Evolutionary conservation across 2,329 filamentous ascomycete species (phyloP).

Genomic region (Lecanosticta acicola): DNA sequence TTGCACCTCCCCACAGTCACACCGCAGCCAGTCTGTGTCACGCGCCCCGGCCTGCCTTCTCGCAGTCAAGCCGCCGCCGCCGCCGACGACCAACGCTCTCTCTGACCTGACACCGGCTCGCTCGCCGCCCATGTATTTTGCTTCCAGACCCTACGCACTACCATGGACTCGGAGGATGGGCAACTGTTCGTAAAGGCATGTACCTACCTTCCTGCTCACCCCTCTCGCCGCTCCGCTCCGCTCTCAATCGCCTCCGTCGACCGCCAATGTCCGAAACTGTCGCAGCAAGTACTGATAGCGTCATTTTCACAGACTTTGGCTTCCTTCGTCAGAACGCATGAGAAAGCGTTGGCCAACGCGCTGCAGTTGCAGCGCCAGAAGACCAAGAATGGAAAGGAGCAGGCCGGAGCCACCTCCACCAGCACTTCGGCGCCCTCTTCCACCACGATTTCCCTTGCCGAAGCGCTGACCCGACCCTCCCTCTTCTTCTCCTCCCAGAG

Average conservation of each 20-base stretch:
- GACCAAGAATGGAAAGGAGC: conserved; percentile 52
- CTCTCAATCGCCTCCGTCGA: too few species aligned
- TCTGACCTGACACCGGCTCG: conserved; percentile 10
- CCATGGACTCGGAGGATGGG: conserved; percentile 84
- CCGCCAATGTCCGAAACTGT: too few species aligned
- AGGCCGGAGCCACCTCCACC: conserved; percentile 35
- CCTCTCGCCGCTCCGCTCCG: not conserved
- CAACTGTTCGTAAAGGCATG: conserved; percentile 80
- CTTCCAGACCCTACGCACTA: conserved; percentile 14
- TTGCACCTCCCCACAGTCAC: conserved; percentile 12
- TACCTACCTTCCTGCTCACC: not conserved
- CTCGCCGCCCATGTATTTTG: conserved; percentile 19
- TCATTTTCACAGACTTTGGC: conserved; percentile 72
- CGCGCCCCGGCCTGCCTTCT: conserved; percentile 5
- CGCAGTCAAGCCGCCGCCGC: conserved; percentile 7
- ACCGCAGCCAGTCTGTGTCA: conserved; percentile 13
- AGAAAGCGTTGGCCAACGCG: conserved; percentile 94
- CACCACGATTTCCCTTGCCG: conserved; percentile 67
- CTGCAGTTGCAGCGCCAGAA: conserved; percentile 76
- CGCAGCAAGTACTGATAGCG: too few species aligned
- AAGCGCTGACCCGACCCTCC: conserved; percentile 79
- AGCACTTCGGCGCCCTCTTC: conserved; percentile 61
- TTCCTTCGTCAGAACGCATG: conserved; percentile 92
- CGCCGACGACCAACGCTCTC: conserved; percentile 12
- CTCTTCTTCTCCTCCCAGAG: conserved; percentile 78